A percentile compares a stretch with the other conserved stretches of the same genome.
Conservation (phyloP, 2,329 filamentous ascomycete species). For the Apiospora phragmitis region DNA sequence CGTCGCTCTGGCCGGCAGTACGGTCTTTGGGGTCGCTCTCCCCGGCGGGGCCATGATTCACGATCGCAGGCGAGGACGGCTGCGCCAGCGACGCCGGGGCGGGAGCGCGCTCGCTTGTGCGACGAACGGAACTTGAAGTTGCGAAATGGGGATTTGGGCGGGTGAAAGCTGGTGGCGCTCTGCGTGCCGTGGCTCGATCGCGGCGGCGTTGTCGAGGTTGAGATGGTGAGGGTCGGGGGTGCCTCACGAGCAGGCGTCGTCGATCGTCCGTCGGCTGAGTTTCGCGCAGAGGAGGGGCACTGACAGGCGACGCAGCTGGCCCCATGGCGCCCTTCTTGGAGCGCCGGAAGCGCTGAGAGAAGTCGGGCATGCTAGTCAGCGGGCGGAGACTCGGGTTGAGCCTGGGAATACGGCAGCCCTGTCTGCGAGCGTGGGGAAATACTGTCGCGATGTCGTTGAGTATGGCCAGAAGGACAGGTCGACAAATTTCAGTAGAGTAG, state of each 20-base stretch:
- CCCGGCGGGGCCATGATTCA: constrained; percentile 37
- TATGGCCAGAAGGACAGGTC: background rate
- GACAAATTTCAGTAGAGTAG: background rate
- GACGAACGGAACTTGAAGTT: constrained; percentile 45
- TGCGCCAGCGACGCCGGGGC: constrained; percentile 24
- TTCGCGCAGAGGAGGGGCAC: background rate
- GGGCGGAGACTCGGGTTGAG: background rate
- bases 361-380: constrained; percentile 9
- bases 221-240: constrained; percentile 27
- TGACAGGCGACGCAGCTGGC: background rate
- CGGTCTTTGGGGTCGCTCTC: constrained; percentile 21
- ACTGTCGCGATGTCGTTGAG: background rate
- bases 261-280: background rate
- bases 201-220: constrained; percentile 26
- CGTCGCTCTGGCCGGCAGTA: constrained; percentile 9
- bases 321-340: constrained; percentile 11
- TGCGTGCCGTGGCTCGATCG: constrained; percentile 22
- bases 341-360: constrained; percentile 11
- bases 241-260: constrained; percentile 11
- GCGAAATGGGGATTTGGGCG: constrained; percentile 40
- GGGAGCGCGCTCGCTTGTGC: constrained; percentile 49
- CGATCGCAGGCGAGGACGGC: constrained; percentile 28
- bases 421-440: background rate
- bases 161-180: constrained; percentile 16
- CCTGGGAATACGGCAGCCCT: background rate